Evolutionary conservation across 1,139 yeast genomes (phyloP), one percentile per base, ranked within the genome.

Genomic region (Oligophagozyma castellii): DNA sequence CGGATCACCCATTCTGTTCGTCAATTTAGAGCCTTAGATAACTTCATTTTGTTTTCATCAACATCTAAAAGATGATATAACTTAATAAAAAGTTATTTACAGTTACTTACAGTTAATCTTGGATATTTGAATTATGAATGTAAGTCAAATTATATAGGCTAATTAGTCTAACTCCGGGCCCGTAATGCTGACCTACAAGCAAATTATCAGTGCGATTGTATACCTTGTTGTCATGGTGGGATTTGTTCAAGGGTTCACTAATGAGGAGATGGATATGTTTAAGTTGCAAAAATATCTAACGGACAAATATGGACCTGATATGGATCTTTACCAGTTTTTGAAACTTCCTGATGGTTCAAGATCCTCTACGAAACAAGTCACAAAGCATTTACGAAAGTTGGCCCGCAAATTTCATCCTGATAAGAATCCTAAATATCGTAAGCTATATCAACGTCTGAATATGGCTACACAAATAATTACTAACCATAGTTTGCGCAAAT

Each of bases 351-450:
- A 65, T 35, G 29, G 38, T 12, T 35, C 31, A 14, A 34, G 32
- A 5, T 63, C 93, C 5, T 55, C 70, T 1, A 48, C 59, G 26
- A 71, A 67, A 28, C 79, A 80, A 38, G 78, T 92, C 36, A 65
- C 66, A 34, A 74, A 72, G 46, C 89, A 93, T 13, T 72, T 81
- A 58, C 70, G 83, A 47, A 72, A 70, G 40, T 51, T 76, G 25
- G 74, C 93, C 3, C 65, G 79, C 31, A 64, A 62, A 34, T 61
- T 79, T 40, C 95, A 86, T 48, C 95, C 96, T 0, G 96, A 89
- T 52, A 84, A 81, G 25, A 63, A 64, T 29, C 55, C 55, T 19
- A 51, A 55, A 24, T 46, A 46, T 30, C 58, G 55, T 38, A 56
- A 57, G 38, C 43, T 61, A 29, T 86, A 76, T 51, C 79, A 84